A percentile compares a stretch with the other conserved stretches of the same genome.
phyloP scores from a whole-genome alignment of 305 asterid species.

The Euphrasia arctica region DNA sequence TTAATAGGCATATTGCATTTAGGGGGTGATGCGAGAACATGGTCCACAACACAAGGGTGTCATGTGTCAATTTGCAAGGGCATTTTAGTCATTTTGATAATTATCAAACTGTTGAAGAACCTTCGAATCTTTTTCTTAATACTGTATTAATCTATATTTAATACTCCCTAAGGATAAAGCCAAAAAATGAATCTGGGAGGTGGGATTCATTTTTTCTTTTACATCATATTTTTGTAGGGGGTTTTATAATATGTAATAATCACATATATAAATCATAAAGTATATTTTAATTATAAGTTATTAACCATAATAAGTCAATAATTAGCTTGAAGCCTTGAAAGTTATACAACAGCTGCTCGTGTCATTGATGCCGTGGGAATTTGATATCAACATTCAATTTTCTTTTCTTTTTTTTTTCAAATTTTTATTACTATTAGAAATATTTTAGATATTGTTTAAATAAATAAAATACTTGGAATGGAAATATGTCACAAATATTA shows the following conservation, averaged over 20 bases:
- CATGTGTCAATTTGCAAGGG: conserved; percentile 30
- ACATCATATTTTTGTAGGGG: too few relatives aligned
- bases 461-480: too few relatives aligned
- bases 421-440: too few relatives aligned
- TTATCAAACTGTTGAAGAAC: neutral
- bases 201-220: neutral
- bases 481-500: neutral
- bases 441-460: too few relatives aligned
- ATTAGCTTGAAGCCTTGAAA: too few relatives aligned
- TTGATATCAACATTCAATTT: conserved; percentile 17
- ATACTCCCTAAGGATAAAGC: too few relatives aligned
- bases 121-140: neutral
- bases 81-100: conserved; percentile 22
- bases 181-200: neutral
- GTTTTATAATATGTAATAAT: too few relatives aligned
- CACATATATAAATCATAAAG: too few relatives aligned
- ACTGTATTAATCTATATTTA: too few relatives aligned
- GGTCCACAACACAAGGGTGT: conserved; percentile 18
- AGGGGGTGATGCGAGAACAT: conserved; percentile 25
- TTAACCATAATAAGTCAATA: too few relatives aligned
- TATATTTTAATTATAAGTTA: too few relatives aligned
- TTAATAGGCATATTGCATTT: conserved; percentile 4
- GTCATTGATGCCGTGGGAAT: neutral
- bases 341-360: too few relatives aligned
- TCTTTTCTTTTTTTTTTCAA: neutral